A percentile compares a stretch with the other conserved stretches of the same genome.
phyloP scores from a whole-genome alignment of 257 asterid species.

The Fraxinus quadrangulata region DNA sequence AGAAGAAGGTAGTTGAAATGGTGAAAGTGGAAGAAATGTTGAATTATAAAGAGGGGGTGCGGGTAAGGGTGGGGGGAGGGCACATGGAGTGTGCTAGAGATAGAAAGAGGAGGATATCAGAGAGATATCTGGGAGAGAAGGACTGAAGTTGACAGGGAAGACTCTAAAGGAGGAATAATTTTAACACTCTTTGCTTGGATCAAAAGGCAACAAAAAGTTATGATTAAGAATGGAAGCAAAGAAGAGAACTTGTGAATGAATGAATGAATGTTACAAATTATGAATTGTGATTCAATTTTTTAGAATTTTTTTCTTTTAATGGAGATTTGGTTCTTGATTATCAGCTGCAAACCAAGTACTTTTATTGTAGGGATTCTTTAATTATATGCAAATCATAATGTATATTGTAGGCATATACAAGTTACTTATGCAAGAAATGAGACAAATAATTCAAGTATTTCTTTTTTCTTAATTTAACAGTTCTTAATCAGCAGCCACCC shows the following conservation, averaged over 20 bases:
- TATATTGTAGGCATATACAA: too few relatives aligned
- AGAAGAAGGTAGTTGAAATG: not conserved
- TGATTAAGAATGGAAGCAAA: slow-evolving; percentile 29
- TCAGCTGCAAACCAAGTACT: not conserved
- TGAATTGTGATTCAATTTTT: too few relatives aligned
- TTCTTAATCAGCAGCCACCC: slow-evolving; percentile 6
- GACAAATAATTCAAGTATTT: not conserved
- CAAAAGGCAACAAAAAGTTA: slow-evolving; percentile 61
- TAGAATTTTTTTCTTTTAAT: not conserved
- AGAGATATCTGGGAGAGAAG: slow-evolving; percentile 94
- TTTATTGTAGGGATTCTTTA: not conserved
- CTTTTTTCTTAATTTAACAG: not conserved
- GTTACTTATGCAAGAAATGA: not conserved
- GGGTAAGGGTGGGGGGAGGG: slow-evolving; percentile 18
- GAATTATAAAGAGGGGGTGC: slow-evolving; percentile 25
- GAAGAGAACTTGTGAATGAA: slow-evolving; percentile 32
- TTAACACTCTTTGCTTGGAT: slow-evolving; percentile 64
- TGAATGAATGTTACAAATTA: slow-evolving; percentile 22
- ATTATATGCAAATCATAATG: not conserved
- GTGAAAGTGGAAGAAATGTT: slow-evolving; percentile 14
- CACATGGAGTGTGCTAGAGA: slow-evolving; percentile 54
- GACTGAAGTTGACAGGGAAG: slow-evolving; percentile 79
- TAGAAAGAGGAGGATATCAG: slow-evolving; percentile 57
- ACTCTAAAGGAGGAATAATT: slow-evolving; percentile 44
- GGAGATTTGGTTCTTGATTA: not conserved